Evolutionary conservation across 768 basidiomycete genomes (phyloP).

Genomic region (Auriscalpium orientale): DNA sequence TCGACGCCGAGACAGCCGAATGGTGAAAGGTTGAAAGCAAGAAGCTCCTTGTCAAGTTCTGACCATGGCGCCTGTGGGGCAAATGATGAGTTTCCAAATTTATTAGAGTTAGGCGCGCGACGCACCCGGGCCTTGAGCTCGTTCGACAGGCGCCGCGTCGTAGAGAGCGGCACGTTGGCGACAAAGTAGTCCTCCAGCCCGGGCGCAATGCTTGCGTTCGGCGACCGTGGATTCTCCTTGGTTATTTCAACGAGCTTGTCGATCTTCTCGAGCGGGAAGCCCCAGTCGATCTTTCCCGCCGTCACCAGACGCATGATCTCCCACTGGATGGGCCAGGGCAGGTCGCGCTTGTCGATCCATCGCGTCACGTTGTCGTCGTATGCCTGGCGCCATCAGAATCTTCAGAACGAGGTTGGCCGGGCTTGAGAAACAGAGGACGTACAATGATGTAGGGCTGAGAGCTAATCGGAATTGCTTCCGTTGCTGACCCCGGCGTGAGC

Average conservation of each 20-base stretch:
- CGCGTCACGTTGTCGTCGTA: conserved; percentile 1
- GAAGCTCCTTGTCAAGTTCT: conserved; percentile 53
- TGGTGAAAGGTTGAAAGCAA: conserved; percentile 25
- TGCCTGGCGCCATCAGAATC: background rate
- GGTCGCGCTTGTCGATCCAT: conserved; percentile 5
- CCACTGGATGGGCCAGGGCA: conserved; percentile 39
- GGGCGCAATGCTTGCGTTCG: background rate
- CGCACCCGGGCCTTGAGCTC: conserved; percentile 11
- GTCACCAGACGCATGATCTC: conserved; percentile 42
- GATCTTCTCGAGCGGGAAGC: conserved; percentile 24
- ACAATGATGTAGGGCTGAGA: conserved; percentile 2
- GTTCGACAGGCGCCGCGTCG: conserved; percentile 4
- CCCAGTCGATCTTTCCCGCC: conserved; percentile 21
- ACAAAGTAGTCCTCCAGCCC: background rate
- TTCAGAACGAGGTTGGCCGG: no score
- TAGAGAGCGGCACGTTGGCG: background rate
- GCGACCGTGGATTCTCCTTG: background rate
- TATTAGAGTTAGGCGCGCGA: conserved; percentile 4
- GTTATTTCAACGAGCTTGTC: conserved; percentile 26
- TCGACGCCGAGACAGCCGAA: conserved; percentile 34
- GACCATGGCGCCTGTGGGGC: conserved; percentile 47
- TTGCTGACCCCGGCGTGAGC: background rate
- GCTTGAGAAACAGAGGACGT: background rate
- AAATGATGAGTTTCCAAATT: conserved; percentile 5
- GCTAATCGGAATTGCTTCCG: background rate